A percentile compares a stretch with the other conserved stretches of the same genome.
phyloP scores from a whole-genome alignment of 192 early-diverging fungal genomes.

The Coemansia aciculifera region DNA sequence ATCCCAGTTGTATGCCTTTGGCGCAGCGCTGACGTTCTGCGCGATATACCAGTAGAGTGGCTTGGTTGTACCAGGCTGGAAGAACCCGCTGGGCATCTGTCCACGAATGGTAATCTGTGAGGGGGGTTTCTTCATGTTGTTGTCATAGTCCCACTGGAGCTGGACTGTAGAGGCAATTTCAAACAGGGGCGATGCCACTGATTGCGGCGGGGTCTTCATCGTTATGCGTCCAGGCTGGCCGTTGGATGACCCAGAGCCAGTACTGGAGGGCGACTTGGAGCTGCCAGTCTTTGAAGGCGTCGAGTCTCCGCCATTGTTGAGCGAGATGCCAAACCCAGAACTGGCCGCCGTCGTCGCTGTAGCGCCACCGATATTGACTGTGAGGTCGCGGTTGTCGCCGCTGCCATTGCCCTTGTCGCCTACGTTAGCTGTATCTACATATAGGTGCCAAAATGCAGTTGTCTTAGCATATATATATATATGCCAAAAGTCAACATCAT shows the following conservation, averaged over 20 bases:
- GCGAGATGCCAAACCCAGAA: slow-evolving; percentile 30
- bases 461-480: not conserved
- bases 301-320: slow-evolving; percentile 17
- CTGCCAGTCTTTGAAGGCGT: slow-evolving; percentile 42
- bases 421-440: not conserved
- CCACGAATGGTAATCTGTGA: slow-evolving; percentile 46
- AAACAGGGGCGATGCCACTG: slow-evolving; percentile 50
- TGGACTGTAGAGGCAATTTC: slow-evolving; percentile 46
- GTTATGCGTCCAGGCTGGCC: slow-evolving; percentile 54
- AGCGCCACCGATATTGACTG: slow-evolving; percentile 21
- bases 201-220: slow-evolving; percentile 52
- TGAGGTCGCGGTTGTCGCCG: slow-evolving; percentile 28
- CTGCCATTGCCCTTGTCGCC: slow-evolving; percentile 8
- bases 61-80: slow-evolving; percentile 50
- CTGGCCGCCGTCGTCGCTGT: slow-evolving; percentile 16
- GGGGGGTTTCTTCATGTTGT: slow-evolving; percentile 54
- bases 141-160: slow-evolving; percentile 51
- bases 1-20: slow-evolving; percentile 48
- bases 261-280: slow-evolving; percentile 30
- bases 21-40: slow-evolving; percentile 41
- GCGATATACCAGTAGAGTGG: slow-evolving; percentile 56
- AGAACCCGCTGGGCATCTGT: slow-evolving; percentile 46
- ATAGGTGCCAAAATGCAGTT: not conserved
- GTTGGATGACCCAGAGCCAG: slow-evolving; percentile 47
- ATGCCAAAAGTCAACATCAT: too few species aligned